Evolutionary conservation across 305 asterid genomes (phyloP), one percentile per base, ranked within the genome.

Genomic region (Fraxinus latifolia): DNA sequence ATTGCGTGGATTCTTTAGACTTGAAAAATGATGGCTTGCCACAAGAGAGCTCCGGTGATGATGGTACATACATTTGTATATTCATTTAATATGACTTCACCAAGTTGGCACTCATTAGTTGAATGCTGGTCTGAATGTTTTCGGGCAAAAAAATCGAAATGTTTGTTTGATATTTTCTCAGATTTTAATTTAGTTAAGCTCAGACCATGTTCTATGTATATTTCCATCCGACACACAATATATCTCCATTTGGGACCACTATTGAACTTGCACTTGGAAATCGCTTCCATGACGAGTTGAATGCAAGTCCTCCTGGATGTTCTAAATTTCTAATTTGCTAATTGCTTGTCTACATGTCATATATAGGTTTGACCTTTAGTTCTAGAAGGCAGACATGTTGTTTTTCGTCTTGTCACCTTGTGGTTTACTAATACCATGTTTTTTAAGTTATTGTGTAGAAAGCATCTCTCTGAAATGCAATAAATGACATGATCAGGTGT

Each of bases 41-140:
- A 5, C 83, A 70, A 53, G 89, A 89, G 77, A 90, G 79, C 39
- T 55, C 60, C 76, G 85, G 70, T 34, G 94, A 88, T 80, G 97
- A 91, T 79, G 95, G 95, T 93, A 89, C 25, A 33, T 65, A 62
- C 42, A 5, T 65, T 65, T 65, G 34, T 25, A 65, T 29, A 42
- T 67, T 33, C 21, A 9, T 55, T 82, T 79, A 29, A 6, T 17
- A 2, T 39, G 58, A 25, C 82, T 36, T 77, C 79, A n/a, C 21
- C 53, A 42, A 31, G 72, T 14, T 80, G 68, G n/a, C 19, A 44
- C 8, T 84, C 53, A 34, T 77, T 53, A 0, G n/a, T 70, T 83
- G 36, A 67, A 77, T 25, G 27, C 23, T 74, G 44, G 50, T 79
- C 50, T 77, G 70, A 72, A 77, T 73, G 47, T 68, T 27, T 27